Base-by-base conservation (phyloP, 768 basidiomycete genomes). In the Serpula lacrymans region DNA sequence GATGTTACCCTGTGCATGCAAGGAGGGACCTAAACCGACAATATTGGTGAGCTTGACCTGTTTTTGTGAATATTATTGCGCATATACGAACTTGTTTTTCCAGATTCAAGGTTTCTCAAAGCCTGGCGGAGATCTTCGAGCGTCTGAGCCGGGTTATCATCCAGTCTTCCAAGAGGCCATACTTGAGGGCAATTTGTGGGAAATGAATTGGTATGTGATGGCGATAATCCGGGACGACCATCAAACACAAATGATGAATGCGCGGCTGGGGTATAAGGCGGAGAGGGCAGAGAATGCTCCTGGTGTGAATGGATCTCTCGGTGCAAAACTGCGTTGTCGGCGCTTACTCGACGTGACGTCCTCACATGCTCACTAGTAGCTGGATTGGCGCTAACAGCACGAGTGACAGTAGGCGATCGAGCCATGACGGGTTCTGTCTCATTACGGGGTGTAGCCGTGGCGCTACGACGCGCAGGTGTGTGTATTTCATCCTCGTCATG, bases 201-300 rank as follows among this genome's bases (percentile, higher is more conserved):
- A 9, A 61, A 67, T 17, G 49, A 53, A 38, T 28, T 37, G 24
- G 9, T 30, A 41, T 5, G 52, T 39, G 2, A 41, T 41, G 16
- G 23, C 11, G 13, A 41, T 38, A n/a, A 30, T 41, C 4, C n/a
- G n/a, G n/a, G n/a, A n/a, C n/a, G n/a, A n/a, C n/a, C n/a, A n/a
- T n/a, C n/a, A n/a, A n/a, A n/a, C n/a, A n/a, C n/a, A n/a, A n/a
- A n/a, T n/a, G n/a, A n/a, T n/a, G n/a, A n/a, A n/a, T n/a, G n/a
- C 21, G 53, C 48, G 13, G 41, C 48, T 4, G 63, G 51, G 11
- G 54, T 47, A 43, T 68, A 64, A 2, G 65, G 64, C 4, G 70
- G 66, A 4, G 54, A 53, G n/a, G 62, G 47, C 12, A 59, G 50
- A 16, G 42, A 26, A 18, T 53, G 38, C 21, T 50, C 52, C 26